These are phyloP conservation scores for Backusella macrospora DNA, from an alignment of 192 early-diverging fungal species.

Conservation along the genomic window DNA sequence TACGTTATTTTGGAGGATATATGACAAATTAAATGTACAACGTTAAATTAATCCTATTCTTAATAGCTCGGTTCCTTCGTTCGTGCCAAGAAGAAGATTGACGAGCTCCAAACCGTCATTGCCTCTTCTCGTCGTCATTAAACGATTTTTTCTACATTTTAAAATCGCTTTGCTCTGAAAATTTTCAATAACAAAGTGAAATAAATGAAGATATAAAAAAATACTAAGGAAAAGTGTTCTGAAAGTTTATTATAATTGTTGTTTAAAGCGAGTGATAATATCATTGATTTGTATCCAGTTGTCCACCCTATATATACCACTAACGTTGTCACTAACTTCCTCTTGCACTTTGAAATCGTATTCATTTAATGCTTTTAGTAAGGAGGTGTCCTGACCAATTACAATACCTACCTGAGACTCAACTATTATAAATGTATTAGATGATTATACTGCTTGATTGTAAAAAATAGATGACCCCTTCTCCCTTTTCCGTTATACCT, in stretches of 20 bases:
- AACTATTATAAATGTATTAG: background rate
- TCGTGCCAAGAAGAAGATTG: slow-evolving; percentile 99
- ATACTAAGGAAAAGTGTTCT: background rate
- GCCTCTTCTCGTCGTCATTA: slow-evolving; percentile 85
- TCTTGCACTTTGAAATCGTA: slow-evolving; percentile 10
- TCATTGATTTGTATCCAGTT: slow-evolving; percentile 17
- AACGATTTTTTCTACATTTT: background rate
- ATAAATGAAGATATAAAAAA: background rate
- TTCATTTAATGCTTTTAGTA: slow-evolving; percentile 5
- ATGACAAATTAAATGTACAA: background rate
- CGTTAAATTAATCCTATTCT: background rate
- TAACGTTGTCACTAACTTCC: background rate
- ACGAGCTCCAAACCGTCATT: slow-evolving; percentile 93
- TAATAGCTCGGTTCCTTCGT: slow-evolving; percentile 89
- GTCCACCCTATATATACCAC: slow-evolving; percentile 10
- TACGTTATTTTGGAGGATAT: background rate
- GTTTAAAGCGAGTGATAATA: background rate
- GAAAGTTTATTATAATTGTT: background rate
- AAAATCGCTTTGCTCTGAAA: background rate
- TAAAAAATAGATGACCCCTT: background rate
- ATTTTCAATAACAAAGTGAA: slow-evolving; percentile 11
- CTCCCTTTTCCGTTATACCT: background rate
- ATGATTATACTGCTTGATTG: background rate
- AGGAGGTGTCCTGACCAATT: slow-evolving; percentile 21
- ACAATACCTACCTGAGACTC: slow-evolving; percentile 25